These are phyloP conservation scores for Cercospora citrullina DNA, from an alignment of 2,329 filamentous ascomycete genomes.

Conservation along the genomic window DNA sequence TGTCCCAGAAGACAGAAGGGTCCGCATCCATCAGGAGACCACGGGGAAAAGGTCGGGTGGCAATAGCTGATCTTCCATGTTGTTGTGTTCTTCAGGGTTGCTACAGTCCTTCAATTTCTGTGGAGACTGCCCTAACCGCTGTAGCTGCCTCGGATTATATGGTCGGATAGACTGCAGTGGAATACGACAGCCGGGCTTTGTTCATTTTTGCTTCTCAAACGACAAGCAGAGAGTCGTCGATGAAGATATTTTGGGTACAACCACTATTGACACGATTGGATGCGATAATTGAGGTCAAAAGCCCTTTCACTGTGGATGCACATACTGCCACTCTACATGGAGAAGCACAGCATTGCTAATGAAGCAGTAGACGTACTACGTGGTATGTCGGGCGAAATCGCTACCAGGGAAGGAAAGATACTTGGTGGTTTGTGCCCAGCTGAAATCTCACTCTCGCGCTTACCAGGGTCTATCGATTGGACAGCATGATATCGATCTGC, in stretches of 20 bases:
- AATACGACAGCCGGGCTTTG: neutral
- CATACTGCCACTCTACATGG: neutral
- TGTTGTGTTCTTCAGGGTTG: neutral
- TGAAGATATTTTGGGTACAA: neutral
- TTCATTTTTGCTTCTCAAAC: neutral
- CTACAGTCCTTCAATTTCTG: neutral
- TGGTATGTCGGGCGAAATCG: neutral
- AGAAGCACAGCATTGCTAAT: neutral
- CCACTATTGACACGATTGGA: neutral
- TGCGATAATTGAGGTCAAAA: neutral
- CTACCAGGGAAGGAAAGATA: neutral
- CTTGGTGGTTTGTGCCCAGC: neutral
- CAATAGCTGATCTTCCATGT: neutral
- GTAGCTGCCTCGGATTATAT: neutral
- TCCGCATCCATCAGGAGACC: neutral
- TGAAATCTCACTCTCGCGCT: neutral
- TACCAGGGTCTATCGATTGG: neutral
- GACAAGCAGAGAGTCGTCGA: neutral
- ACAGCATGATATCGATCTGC: slow-evolving; percentile 3
- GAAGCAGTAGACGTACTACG: neutral
- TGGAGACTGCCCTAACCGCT: neutral
- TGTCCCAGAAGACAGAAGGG: neutral
- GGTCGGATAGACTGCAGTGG: neutral
- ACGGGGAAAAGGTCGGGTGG: neutral
- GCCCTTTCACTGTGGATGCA: neutral